A percentile compares a stretch with the other conserved stretches of the same genome.
Evolutionary conservation across 768 basidiomycete genomes (phyloP).

Genomic region (Leccinum imitatum): DNA sequence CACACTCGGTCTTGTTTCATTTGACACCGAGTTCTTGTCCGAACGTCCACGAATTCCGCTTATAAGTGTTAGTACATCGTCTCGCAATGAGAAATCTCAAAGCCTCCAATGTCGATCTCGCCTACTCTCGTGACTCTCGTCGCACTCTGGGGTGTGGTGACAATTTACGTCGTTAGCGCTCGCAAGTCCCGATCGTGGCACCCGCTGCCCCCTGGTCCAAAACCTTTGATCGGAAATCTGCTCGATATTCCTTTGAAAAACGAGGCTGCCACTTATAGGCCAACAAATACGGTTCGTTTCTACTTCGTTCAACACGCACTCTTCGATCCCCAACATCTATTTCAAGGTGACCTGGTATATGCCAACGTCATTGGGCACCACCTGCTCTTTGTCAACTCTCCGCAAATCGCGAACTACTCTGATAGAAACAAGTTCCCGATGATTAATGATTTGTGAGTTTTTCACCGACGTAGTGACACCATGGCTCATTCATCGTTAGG

Average conservation of each 20-base stretch:
- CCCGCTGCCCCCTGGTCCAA: conserved; percentile 56
- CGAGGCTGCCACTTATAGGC: conserved; percentile 44
- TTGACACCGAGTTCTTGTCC: not conserved
- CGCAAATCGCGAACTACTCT: conserved; percentile 54
- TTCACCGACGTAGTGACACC: not conserved
- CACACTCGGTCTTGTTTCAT: conserved; percentile 6
- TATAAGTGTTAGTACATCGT: conserved; percentile 15
- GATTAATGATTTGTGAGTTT: conserved; percentile 48
- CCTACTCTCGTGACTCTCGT: conserved; percentile 16
- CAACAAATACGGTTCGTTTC: conserved; percentile 34
- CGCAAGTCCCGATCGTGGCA: conserved; percentile 19
- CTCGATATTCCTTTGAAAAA: conserved; percentile 42
- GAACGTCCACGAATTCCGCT: conserved; percentile 2
- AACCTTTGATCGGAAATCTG: conserved; percentile 52
- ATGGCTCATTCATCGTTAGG: conserved; percentile 30
- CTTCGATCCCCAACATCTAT: not conserved
- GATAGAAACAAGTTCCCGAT: conserved; percentile 48
- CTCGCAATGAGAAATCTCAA: conserved; percentile 4
- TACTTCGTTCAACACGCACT: not conserved
- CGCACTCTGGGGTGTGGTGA: conserved; percentile 21
- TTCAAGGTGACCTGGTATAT: conserved; percentile 51
- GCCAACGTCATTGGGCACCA: conserved; percentile 50
- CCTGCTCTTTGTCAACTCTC: conserved; percentile 47
- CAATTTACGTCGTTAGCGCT: conserved; percentile 19
- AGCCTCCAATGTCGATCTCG: conserved; percentile 17